Evolutionary conservation across 768 basidiomycete species (phyloP), one percentile per base, ranked within the genome.

Genomic region (Mycena capillaripes): DNA sequence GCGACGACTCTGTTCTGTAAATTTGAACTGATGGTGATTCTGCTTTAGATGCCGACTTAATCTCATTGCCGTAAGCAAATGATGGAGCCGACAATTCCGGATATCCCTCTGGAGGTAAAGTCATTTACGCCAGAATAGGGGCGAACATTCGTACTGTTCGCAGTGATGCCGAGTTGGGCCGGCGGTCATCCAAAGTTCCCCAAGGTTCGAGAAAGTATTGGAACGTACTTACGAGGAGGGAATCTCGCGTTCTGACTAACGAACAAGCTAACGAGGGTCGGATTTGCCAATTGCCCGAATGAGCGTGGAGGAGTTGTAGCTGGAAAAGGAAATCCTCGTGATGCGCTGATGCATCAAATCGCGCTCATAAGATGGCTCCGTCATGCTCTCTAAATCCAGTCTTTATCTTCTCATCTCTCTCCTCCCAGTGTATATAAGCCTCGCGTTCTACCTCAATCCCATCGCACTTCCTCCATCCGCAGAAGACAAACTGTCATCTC

Each of bases 351-450:
- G 29, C 25, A 27, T 65, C 23, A 40, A 42, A 42, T 3, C 19
- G 16, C 52, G 46, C 61, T 21, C 14, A 34, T 17, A 32, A 57
- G 60, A 71, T 64, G 72, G 61, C 81, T 75, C 38, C 66, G 77
- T 81, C 81, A 86, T 85, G 83, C 81, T 74, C 50, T 62, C 82
- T 77, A 81, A 78, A 80, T 80, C 75, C 65, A 75, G 75, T 38
- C 72, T 79, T 36, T 73, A 81, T 40, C 48, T 84, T 81, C 84
- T 81, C 82, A 82, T 84, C 76, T 77, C 84, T 48, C 77, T 82
- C 29, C 56, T 84, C 55, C 84, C 82, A 9, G 61, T 84, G 55
- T 85, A 86, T 85, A 83, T 85, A 83, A 82, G 78, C 79, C 77
- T 84, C 66, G 82, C 82, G 29, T 23, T 82, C 53, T 83, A 82